These are phyloP conservation scores for Trichoderma sp. DNA, from an alignment of 2,329 filamentous ascomycete genomes.

Conservation along the genomic window DNA sequence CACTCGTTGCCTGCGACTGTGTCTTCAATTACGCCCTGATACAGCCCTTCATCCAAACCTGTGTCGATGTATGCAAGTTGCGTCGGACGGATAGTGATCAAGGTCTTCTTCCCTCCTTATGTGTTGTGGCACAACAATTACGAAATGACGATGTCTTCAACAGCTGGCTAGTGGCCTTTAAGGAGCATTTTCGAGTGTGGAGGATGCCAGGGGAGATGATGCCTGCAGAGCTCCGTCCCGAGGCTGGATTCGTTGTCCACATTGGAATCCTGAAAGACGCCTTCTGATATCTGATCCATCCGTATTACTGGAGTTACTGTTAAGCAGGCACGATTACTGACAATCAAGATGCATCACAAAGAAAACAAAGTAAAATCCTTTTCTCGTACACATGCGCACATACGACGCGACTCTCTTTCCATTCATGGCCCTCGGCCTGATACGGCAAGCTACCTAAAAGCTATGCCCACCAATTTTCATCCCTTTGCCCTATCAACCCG, in stretches of 20 bases:
- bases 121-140: conserved; percentile 84
- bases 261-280: conserved; percentile 58
- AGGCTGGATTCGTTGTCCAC: conserved; percentile 79
- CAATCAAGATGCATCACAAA: neutral
- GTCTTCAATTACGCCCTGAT: conserved; percentile 92
- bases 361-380: neutral
- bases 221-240: conserved; percentile 54
- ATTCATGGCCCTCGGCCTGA: conserved; percentile 16
- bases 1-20: conserved; percentile 84
- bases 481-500: conserved; percentile 4
- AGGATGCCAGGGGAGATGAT: conserved; percentile 64
- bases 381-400: conserved; percentile 1
- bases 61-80: conserved; percentile 68
- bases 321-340: neutral
- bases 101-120: conserved; percentile 56
- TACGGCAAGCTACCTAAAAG: conserved; percentile 1
- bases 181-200: conserved; percentile 68
- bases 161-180: conserved; percentile 70
- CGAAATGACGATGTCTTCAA: conserved; percentile 83
- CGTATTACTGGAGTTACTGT: neutral
- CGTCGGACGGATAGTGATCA: conserved; percentile 31
- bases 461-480: neutral
- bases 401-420: conserved; percentile 5
- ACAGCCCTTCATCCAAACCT: conserved; percentile 76
- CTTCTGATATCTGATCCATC: neutral